A percentile compares a stretch with the other conserved stretches of the same genome.
Evolutionary conservation across 2,329 filamentous ascomycete species (phyloP).

Genomic region (Claviceps arundinis): DNA sequence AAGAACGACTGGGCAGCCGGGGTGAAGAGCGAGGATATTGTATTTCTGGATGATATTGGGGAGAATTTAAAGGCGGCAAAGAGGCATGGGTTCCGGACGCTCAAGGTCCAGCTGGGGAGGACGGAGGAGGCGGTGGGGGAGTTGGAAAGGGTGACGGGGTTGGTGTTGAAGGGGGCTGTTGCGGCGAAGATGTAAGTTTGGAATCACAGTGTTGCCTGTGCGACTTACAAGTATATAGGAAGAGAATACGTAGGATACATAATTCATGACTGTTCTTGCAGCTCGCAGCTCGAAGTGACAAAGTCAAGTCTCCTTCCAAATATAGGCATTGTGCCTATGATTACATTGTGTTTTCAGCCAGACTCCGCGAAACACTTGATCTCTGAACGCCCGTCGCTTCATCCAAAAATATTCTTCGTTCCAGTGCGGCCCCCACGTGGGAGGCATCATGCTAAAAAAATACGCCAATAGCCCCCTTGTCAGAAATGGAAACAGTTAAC

Average conservation of each 20-base stretch:
- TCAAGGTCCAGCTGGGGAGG: slow-evolving; percentile 72
- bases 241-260: too few relatives aligned
- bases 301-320: too few relatives aligned
- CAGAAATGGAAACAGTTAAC: background rate
- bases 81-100: slow-evolving; percentile 61
- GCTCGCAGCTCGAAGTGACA: background rate
- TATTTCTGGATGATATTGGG: slow-evolving; percentile 91
- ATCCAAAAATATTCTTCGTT: background rate
- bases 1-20: slow-evolving; percentile 31
- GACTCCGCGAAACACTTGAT: background rate
- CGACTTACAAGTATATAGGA: too few relatives aligned
- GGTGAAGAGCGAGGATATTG: slow-evolving; percentile 51
- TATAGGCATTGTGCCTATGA: background rate
- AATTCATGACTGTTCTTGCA: background rate
- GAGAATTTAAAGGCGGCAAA: slow-evolving; percentile 77
- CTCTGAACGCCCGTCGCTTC: background rate
- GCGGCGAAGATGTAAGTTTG: slow-evolving; percentile 29
- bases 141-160: slow-evolving; percentile 61
- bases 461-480: background rate
- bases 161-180: slow-evolving; percentile 41
- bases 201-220: too few relatives aligned
- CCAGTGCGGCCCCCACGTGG: background rate
- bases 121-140: slow-evolving; percentile 71
- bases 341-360: background rate
- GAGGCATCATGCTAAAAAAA: background rate